phyloP scores from a whole-genome alignment of 768 basidiomycete genomes.

The Peribolospora baueri region DNA sequence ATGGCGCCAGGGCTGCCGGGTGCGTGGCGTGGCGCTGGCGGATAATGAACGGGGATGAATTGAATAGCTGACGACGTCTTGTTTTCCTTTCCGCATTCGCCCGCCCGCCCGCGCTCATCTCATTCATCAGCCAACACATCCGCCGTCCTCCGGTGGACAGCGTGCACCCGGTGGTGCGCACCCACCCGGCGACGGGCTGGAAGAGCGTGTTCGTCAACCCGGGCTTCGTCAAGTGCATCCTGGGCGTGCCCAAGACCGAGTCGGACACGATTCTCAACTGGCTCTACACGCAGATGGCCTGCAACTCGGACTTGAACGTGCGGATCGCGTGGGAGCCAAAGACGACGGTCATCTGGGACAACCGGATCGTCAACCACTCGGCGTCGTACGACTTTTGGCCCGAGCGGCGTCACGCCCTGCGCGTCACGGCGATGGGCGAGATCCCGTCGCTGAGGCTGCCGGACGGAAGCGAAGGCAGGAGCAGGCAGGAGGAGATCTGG shows the following conservation, averaged over 20 bases:
- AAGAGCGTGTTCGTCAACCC: constrained; percentile 65
- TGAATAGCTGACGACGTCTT: too few relatives aligned
- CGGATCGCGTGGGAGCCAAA: constrained; percentile 18
- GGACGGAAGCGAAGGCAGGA: too few relatives aligned
- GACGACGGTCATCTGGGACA: constrained; percentile 13
- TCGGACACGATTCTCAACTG: constrained; percentile 8
- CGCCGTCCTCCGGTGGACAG: constrained; percentile 9
- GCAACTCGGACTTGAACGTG: constrained; percentile 14
- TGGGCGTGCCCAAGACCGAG: constrained; percentile 12
- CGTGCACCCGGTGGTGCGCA: constrained; percentile 56
- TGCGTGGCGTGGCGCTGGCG: too few relatives aligned
- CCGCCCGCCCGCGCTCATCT: too few relatives aligned
- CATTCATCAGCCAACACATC: too few relatives aligned
- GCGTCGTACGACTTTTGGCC: constrained; percentile 8
- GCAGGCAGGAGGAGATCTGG: too few relatives aligned
- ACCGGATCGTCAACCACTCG: constrained; percentile 8
- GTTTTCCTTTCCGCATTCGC: too few relatives aligned
- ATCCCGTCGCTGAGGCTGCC: too few relatives aligned
- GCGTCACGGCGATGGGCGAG: constrained; percentile 4
- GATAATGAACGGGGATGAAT: too few relatives aligned
- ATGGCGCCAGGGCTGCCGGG: constrained; percentile 38
- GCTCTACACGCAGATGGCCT: constrained; percentile 11
- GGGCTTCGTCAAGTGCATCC: constrained; percentile 19
- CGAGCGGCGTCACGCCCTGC: constrained; percentile 8
- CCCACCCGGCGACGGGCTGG: constrained; percentile 63